Evolutionary conservation across 1,284 basidiomycete species (phyloP).

Genomic region (Cystobasidium pallidum): DNA sequence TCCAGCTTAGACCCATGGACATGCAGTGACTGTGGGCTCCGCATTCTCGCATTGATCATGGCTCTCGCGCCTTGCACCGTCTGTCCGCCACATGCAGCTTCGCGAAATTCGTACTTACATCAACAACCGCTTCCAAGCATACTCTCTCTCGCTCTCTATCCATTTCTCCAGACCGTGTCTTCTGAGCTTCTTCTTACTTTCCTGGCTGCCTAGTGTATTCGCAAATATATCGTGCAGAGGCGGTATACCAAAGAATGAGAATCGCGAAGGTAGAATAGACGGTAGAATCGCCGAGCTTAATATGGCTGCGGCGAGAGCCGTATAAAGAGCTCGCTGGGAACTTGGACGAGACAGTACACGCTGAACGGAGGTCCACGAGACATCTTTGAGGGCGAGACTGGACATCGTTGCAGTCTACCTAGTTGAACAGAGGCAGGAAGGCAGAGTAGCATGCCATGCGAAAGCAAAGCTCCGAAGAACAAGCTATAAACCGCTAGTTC

Average conservation of each 20-base stretch:
- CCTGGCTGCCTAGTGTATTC: slow-evolving; percentile 13
- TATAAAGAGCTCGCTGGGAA: slow-evolving; percentile 22
- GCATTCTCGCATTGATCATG: neutral
- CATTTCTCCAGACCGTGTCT: slow-evolving; percentile 24
- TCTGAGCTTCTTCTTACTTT: neutral
- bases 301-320: slow-evolving; percentile 9
- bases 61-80: neutral
- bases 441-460: neutral
- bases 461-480: neutral
- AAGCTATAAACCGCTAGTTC: too few relatives aligned
- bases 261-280: slow-evolving; percentile 25
- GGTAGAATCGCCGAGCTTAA: slow-evolving; percentile 24
- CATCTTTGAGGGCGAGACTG: slow-evolving; percentile 36
- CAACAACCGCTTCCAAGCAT: slow-evolving; percentile 38
- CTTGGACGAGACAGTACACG: slow-evolving; percentile 38
- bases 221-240: slow-evolving; percentile 23
- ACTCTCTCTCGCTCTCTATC: slow-evolving; percentile 37
- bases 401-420: neutral
- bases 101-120: slow-evolving; percentile 7
- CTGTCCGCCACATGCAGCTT: neutral
- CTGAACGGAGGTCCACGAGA: slow-evolving; percentile 40
- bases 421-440: neutral
- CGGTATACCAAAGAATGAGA: slow-evolving; percentile 36
- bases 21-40: too few relatives aligned
- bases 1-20: too few relatives aligned